Evolutionary conservation across 129 eudicot species (phyloP), one percentile per base, ranked within the genome.

Genomic region (Gnaphalium uliginosum): DNA sequence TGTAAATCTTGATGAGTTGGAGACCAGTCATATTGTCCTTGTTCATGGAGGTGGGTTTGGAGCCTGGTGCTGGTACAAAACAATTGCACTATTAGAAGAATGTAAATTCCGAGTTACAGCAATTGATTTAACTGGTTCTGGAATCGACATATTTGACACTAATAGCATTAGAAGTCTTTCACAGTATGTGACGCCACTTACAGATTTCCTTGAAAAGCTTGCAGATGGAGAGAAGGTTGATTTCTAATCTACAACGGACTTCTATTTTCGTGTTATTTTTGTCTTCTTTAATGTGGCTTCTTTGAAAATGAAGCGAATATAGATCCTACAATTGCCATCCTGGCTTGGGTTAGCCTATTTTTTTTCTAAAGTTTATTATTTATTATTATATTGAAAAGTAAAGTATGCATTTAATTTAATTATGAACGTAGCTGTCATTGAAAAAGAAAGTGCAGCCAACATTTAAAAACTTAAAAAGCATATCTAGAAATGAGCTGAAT

Each of bases 1-100:
- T 78, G 64, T 85, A 46, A 89, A 85, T 78, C 72, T 86, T 74
- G 96, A 94, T 58, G 86, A 85, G 65, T 53, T 93, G 70, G 91
- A 90, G 86, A 87, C 88, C 63, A 78, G 71, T 48, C 96, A 90
- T 84, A 76, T 94, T 77, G 97, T 94, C 68, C 98, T 94, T 15
- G 93, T 94, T 59, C 98, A 90, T 81, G 97, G 98, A 70, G 98
- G 98, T 78, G 98, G 98, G 71, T 94, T 94, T 87, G 98, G 98
- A 77, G 98, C 98, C 13, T 94, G 98, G 98, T 94, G 98, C 82
- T 94, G 98, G 98, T 94, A 94, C 68, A 94, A 94, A 77, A 90
- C 91, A 23, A 94, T 94, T 72, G 93, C 98, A 25, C 85, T 94
- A n/a, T 57, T 94, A 19, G 97, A 94, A 89, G 96, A 90, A 76